A percentile compares a stretch with the other conserved stretches of the same genome.
Evolutionary conservation across 2,329 filamentous ascomycete genomes (phyloP).

Genomic region (Monascus ruber): DNA sequence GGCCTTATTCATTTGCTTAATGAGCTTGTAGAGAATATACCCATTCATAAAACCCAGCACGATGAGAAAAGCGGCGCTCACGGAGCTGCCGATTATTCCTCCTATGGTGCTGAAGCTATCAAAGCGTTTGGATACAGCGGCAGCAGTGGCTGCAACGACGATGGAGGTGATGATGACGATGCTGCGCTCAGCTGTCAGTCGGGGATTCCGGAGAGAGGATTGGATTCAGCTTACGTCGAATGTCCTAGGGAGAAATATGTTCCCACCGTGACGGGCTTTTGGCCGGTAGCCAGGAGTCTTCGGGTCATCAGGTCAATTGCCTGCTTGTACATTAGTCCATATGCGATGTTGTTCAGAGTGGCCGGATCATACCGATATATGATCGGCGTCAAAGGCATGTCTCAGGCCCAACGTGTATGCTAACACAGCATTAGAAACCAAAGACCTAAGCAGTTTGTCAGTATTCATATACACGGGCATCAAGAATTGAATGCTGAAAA

Average conservation of each 20-base stretch:
- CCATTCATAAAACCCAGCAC: conserved; percentile 72
- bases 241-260: conserved; percentile 92
- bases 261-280: conserved; percentile 79
- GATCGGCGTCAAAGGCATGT: conserved; percentile 96
- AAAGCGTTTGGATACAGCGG: conserved; percentile 70
- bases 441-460: conserved; percentile 29
- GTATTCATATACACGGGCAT: too few species aligned
- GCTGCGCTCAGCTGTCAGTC: conserved; percentile 14
- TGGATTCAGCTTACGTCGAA: conserved; percentile 48
- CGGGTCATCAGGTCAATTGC: conserved; percentile 95
- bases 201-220: not conserved
- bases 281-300: conserved; percentile 72
- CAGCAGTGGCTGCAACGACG: conserved; percentile 81
- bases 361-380: conserved; percentile 47
- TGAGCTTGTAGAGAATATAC: conserved; percentile 71
- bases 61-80: conserved; percentile 73
- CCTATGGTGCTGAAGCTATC: conserved; percentile 69
- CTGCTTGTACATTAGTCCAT: conserved; percentile 20
- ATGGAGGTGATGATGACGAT: conserved; percentile 85
- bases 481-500: too few species aligned
- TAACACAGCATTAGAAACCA: conserved; percentile 71
- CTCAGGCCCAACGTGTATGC: conserved; percentile 82
- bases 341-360: too few species aligned
- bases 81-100: conserved; percentile 77
- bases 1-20: conserved; percentile 55